phyloP scores from a whole-genome alignment of 192 early-diverging fungal species.

The Mortierella antarctica region DNA sequence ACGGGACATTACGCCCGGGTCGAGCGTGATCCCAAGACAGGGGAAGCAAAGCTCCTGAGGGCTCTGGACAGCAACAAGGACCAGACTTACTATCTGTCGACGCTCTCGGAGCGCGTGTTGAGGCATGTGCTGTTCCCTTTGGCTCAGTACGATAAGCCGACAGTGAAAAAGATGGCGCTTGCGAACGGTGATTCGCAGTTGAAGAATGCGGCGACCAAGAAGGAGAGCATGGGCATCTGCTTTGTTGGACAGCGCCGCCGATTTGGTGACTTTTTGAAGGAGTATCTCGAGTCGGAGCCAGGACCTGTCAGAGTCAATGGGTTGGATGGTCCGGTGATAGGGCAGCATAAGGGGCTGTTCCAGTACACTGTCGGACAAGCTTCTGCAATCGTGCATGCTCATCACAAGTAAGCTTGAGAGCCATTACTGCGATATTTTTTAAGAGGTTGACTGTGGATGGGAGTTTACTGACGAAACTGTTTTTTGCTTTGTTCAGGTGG shows the following conservation, averaged over 20 bases:
- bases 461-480: neutral
- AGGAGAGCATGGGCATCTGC: conserved; percentile 96
- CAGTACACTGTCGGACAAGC: conserved; percentile 87
- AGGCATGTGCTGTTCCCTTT: conserved; percentile 82
- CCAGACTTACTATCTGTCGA: conserved; percentile 93
- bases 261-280: conserved; percentile 82
- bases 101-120: conserved; percentile 62
- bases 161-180: conserved; percentile 79
- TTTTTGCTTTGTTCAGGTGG: conserved; percentile 57
- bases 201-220: conserved; percentile 68
- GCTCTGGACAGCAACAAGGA: conserved; percentile 84
- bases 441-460: neutral
- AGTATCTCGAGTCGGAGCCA: conserved; percentile 40
- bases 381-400: conserved; percentile 70
- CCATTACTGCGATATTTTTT: neutral
- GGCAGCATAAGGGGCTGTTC: conserved; percentile 72
- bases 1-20: conserved; percentile 68
- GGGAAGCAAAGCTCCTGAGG: conserved; percentile 12
- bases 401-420: conserved; percentile 61
- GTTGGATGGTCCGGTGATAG: conserved; percentile 39
- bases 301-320: conserved; percentile 34
- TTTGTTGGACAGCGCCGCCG: conserved; percentile 86
- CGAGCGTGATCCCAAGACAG: conserved; percentile 26
- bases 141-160: conserved; percentile 75
- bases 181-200: conserved; percentile 54